Evolutionary conservation across 305 asterid species (phyloP).

Genomic region (Ajuga reptans): DNA sequence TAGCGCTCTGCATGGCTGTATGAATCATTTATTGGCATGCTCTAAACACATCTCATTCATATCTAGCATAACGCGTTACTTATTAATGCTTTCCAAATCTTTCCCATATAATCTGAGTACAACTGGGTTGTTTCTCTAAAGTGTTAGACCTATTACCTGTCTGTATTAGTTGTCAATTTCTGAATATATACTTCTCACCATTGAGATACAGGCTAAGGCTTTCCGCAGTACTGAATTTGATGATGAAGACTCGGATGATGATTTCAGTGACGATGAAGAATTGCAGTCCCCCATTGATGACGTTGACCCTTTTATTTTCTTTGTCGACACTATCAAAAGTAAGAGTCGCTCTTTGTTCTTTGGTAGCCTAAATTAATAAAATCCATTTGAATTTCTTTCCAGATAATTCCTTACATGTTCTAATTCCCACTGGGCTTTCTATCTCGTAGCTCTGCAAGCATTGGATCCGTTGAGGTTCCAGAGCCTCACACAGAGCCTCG

Average conservation of each 20-base stretch:
- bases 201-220: constrained; percentile 63
- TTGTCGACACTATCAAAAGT: constrained; percentile 88
- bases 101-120: too few relatives aligned
- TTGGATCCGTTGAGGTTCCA: constrained; percentile 81
- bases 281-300: constrained; percentile 94
- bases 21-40: too few relatives aligned
- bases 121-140: not conserved
- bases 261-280: constrained; percentile 91
- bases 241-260: constrained; percentile 74
- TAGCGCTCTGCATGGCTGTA: not conserved
- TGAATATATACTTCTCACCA: not conserved
- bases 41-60: too few relatives aligned
- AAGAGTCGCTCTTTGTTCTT: constrained; percentile 2
- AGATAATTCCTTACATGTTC: constrained; percentile 2
- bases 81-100: too few relatives aligned
- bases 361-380: not conserved
- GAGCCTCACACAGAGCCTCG: constrained; percentile 71
- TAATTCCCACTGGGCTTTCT: not conserved
- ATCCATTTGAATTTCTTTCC: not conserved
- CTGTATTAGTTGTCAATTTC: not conserved
- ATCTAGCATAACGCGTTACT: not conserved
- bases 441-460: constrained; percentile 64
- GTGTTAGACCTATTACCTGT: not conserved
- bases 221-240: constrained; percentile 56
- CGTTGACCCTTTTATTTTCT: constrained; percentile 88